Evolutionary conservation across 129 eudicot genomes (phyloP), one percentile per base, ranked within the genome.

Genomic region (Chrysanthemum makinoi): DNA sequence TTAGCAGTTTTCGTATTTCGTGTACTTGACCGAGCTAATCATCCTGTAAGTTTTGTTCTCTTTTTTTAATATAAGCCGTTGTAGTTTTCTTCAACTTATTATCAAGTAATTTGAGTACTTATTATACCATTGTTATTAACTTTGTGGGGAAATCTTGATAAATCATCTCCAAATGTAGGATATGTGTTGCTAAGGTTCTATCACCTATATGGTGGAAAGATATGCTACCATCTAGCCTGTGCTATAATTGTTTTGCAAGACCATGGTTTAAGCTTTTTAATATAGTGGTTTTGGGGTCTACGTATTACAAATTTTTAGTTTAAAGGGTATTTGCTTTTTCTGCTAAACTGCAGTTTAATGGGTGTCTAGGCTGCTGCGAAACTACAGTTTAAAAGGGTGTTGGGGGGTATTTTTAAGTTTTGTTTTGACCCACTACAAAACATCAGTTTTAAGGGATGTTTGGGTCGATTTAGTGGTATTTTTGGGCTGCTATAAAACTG

Each of bases 161-260:
- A 85, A 85, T 79, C 91, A 15, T 87, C 89, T 69, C 90, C 92
- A 62, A 87, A 89, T 75, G 95, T 75, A 69, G 96, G 98, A 52
- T 94, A 78, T 80, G 96, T 94, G 60, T 78, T 94, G 88, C 88
- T 94, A 64, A 86, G 87, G 87, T 94, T 94, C 84, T 94, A 94
- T 80, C 87, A 89, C 75, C 87, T 94, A 18, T 94, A 94, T 75
- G 98, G 89, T 44, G 98, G 97, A 74, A 89, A 94, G 96, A 97
- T 89, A 83, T 43, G 65, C 13, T 43, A 39, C 14, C 5, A n/a
- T n/a, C n/a, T n/a, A n/a, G n/a, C 15, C n/a, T 10, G 10, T 22
- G 47, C 51, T 3, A 3, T 20, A 33, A 30, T 30, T 30, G 2
- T 30, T 4, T 30, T 3, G 35, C 35, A 30, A 30, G 35, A 30